Conservation (phyloP, 2,329 filamentous ascomycete genomes). For the Aspergillus sp. region DNA sequence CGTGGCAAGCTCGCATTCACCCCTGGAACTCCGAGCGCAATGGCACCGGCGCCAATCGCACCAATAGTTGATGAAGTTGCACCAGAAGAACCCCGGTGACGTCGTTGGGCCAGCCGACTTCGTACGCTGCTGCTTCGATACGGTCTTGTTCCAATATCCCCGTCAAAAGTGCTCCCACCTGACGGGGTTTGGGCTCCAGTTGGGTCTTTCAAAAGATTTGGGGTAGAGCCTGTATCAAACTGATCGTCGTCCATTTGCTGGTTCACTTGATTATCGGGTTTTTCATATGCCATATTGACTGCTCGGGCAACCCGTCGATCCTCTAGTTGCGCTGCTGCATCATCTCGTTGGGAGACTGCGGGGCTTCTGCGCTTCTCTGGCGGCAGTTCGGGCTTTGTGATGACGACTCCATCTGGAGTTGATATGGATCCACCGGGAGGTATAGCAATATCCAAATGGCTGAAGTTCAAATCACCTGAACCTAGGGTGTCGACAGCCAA, state of each 20-base stretch:
- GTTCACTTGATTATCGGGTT: constrained; percentile 42
- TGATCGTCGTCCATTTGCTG: constrained; percentile 37
- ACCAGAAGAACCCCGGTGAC: constrained; percentile 81
- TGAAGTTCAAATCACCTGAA: constrained; percentile 82
- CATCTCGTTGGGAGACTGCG: constrained; percentile 45
- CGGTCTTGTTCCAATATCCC: constrained; percentile 54
- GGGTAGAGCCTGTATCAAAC: constrained; percentile 30
- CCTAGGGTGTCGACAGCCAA: constrained; percentile 86
- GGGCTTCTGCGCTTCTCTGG: constrained; percentile 37
- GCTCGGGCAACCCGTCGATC: constrained; percentile 60
- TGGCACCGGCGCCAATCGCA: constrained; percentile 69
- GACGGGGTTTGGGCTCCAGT: constrained; percentile 66
- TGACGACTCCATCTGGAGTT: constrained; percentile 39
- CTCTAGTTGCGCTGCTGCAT: constrained; percentile 57
- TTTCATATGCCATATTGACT: constrained; percentile 61
- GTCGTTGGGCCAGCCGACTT: constrained; percentile 62
- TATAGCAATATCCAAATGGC: constrained; percentile 73
- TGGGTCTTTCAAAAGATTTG: constrained; percentile 30
- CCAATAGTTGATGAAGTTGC: constrained; percentile 69
- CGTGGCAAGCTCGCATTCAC: constrained; percentile 65
- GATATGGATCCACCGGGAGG: constrained; percentile 35
- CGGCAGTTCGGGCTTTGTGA: constrained; percentile 35
- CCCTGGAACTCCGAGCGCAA: constrained; percentile 66
- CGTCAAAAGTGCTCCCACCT: constrained; percentile 63
- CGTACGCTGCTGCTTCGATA: constrained; percentile 67